phyloP scores from a whole-genome alignment of 176 grass and related monocot species.

The Musa troglodytarum region DNA sequence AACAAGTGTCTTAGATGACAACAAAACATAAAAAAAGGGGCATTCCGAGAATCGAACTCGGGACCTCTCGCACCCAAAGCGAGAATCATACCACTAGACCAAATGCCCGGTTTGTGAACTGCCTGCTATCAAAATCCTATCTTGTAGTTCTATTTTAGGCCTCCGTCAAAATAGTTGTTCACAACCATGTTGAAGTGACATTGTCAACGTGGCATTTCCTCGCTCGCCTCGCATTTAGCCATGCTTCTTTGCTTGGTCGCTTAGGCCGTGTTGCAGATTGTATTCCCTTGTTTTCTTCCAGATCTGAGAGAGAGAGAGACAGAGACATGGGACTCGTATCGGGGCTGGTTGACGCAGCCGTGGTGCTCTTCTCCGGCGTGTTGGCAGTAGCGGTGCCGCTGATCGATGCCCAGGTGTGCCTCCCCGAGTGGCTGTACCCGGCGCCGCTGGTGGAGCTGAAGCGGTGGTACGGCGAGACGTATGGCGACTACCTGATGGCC shows the following conservation, averaged over 20 bases:
- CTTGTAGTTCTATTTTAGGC: too few relatives aligned
- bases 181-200: too few relatives aligned
- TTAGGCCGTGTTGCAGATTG: too few relatives aligned
- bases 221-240: too few relatives aligned
- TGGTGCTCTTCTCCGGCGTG: conserved; percentile 47
- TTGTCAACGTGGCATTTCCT: too few relatives aligned
- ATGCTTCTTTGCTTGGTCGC: too few relatives aligned
- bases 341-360: conserved; percentile 25
- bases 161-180: too few relatives aligned
- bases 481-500: conserved; percentile 58
- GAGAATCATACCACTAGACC: conserved; percentile 99
- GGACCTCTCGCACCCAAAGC: conserved; percentile 99
- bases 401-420: conserved; percentile 47
- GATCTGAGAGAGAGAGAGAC: background rate
- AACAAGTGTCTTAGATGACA: too few relatives aligned
- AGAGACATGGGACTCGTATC: conserved; percentile 45
- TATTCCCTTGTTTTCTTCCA: too few relatives aligned
- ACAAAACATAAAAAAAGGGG: conserved; percentile 4
- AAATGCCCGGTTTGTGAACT: conserved; percentile 48
- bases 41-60: conserved; percentile 98
- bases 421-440: conserved; percentile 32
- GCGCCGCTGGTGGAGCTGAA: conserved; percentile 39
- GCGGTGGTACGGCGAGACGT: conserved; percentile 47
- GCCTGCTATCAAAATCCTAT: too few relatives aligned
- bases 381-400: conserved; percentile 45